Conservation (phyloP, 495 filamentous ascomycete genomes). For the Trichoderma parareesei region DNA sequence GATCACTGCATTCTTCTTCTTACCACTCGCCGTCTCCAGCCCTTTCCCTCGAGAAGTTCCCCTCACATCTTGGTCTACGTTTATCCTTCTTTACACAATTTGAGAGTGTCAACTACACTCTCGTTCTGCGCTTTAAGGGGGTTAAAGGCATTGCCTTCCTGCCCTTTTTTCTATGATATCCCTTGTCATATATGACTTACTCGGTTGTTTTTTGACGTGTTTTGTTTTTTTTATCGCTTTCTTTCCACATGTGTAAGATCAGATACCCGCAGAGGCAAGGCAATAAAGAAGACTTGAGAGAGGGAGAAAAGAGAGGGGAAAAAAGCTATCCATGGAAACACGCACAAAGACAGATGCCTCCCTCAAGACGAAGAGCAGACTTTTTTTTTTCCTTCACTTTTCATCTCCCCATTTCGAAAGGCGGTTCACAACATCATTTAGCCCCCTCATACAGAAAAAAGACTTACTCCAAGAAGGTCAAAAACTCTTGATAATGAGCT, state of each 20-base stretch:
- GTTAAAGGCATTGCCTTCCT: background rate
- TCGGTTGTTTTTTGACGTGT: background rate
- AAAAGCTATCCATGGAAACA: background rate
- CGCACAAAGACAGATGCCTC: background rate
- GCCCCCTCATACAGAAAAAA: background rate
- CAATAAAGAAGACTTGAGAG: background rate
- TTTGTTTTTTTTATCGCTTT: conserved; percentile 8
- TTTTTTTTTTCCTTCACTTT: background rate
- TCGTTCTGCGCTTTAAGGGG: background rate
- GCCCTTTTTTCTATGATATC: conserved; percentile 6
- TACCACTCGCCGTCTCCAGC: conserved; percentile 4
- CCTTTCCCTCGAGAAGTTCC: background rate
- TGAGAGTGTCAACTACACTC: background rate
- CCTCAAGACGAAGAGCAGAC: background rate
- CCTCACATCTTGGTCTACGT: background rate
- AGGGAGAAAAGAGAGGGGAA: background rate
- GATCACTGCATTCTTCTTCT: conserved; percentile 7
- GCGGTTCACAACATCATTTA: background rate
- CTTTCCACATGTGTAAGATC: conserved; percentile 6
- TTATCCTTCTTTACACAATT: background rate
- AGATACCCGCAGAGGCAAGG: conserved; percentile 9
- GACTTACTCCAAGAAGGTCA: background rate
- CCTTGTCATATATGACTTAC: conserved; percentile 3
- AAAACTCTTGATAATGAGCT: no score
- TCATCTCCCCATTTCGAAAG: background rate